phyloP scores from a whole-genome alignment of 1,139 yeast species.

The Zygoascus hellenicus region DNA sequence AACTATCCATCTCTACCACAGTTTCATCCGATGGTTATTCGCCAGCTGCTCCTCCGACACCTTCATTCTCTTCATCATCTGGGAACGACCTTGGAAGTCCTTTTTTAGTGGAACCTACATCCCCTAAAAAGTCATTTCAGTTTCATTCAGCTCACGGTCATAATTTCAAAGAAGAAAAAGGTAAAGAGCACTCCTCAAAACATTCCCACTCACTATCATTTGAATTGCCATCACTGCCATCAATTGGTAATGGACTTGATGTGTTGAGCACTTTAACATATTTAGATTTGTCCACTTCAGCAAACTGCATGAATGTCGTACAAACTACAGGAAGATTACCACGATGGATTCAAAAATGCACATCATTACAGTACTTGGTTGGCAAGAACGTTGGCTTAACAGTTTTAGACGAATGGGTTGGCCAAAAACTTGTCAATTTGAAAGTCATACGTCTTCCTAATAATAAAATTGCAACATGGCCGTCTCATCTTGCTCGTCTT shows the following conservation, averaged over 20 bases:
- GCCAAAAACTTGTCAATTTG: slow-evolving; percentile 22
- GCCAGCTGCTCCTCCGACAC: slow-evolving; percentile 8
- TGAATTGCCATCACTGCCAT: slow-evolving; percentile 7
- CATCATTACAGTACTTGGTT: slow-evolving; percentile 24
- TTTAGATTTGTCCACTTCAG: slow-evolving; percentile 24
- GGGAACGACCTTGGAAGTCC: slow-evolving; percentile 1
- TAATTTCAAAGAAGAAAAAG: too few species aligned
- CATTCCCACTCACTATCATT: neutral
- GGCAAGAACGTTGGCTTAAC: slow-evolving; percentile 26
- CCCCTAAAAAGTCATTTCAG: too few species aligned
- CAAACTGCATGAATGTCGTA: slow-evolving; percentile 16
- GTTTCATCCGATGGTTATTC: neutral
- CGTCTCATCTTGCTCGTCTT: slow-evolving; percentile 27
- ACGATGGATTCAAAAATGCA: slow-evolving; percentile 26
- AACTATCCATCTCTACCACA: neutral
- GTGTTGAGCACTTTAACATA: slow-evolving; percentile 19
- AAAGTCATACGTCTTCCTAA: slow-evolving; percentile 25
- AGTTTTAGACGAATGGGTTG: slow-evolving; percentile 31
- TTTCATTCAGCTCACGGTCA: too few species aligned
- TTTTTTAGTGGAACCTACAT: neutral
- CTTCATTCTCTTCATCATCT: slow-evolving; percentile 2
- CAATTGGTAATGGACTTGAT: slow-evolving; percentile 8
- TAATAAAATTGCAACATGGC: slow-evolving; percentile 31
- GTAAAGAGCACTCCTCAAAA: too few species aligned
- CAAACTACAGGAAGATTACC: slow-evolving; percentile 29